phyloP scores from a whole-genome alignment of 495 filamentous ascomycete species.

The Aspergillus heteromorphus region DNA sequence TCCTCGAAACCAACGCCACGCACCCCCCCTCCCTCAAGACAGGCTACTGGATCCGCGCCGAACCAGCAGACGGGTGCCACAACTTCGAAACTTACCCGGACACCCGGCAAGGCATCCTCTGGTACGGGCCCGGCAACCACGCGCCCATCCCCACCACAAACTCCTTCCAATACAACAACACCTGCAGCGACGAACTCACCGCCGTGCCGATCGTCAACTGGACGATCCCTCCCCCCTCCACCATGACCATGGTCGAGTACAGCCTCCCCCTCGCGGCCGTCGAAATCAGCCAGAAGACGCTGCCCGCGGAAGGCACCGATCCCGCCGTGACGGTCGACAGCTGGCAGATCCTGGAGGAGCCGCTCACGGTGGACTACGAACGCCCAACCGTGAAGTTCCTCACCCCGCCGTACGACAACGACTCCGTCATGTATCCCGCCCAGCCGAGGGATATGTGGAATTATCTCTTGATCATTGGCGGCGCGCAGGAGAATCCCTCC shows the following conservation, averaged over 20 bases:
- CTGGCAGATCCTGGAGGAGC: constrained; percentile 4
- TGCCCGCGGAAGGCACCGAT: background rate
- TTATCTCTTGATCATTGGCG: constrained; percentile 6
- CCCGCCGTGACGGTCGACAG: background rate
- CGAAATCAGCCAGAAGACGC: background rate
- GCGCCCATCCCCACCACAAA: background rate
- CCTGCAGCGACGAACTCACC: background rate
- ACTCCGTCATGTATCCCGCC: constrained; percentile 36
- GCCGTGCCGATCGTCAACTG: background rate
- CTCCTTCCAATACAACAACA: background rate
- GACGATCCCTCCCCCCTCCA: background rate
- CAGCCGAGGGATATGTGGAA: background rate
- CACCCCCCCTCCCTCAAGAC: background rate
- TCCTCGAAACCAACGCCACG: constrained; percentile 48
- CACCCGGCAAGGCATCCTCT: constrained; percentile 7
- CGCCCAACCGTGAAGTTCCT: constrained; percentile 10
- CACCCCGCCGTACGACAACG: background rate
- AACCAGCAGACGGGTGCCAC: constrained; percentile 5
- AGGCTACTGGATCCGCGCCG: constrained; percentile 57
- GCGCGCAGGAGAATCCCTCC: background rate
- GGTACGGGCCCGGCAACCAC: background rate
- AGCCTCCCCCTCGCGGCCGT: background rate
- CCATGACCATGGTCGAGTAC: background rate
- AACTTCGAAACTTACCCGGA: constrained; percentile 5
- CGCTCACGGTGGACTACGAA: constrained; percentile 9